Conservation (phyloP, 129 eudicot genomes). For the Silybum marianum region DNA sequence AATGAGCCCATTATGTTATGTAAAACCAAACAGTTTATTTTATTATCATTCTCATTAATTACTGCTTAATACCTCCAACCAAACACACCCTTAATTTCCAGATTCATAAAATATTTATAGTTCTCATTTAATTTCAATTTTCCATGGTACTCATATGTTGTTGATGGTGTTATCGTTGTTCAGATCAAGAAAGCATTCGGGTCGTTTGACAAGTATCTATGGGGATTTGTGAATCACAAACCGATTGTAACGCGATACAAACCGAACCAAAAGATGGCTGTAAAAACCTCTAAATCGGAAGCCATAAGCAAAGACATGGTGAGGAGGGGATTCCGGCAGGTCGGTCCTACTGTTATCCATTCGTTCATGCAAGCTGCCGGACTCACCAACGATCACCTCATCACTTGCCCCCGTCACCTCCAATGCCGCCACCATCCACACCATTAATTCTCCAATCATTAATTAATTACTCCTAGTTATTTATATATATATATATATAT, state of each 20-base stretch:
- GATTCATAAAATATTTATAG: neutral
- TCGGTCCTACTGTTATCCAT: constrained; percentile 73
- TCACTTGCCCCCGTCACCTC: constrained; percentile 63
- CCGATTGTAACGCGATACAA: constrained; percentile 61
- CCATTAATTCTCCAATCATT: neutral
- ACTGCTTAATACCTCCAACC: too few relatives aligned
- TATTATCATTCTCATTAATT: too few relatives aligned
- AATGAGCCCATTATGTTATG: too few relatives aligned
- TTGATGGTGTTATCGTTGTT: neutral
- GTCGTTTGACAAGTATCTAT: constrained; percentile 71
- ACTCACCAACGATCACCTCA: constrained; percentile 78
- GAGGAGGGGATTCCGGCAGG: constrained; percentile 73
- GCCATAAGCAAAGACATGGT: constrained; percentile 81
- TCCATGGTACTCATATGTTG: neutral
- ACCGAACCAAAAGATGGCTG: constrained; percentile 63
- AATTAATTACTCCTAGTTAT: constrained; percentile 11
- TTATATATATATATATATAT: neutral
- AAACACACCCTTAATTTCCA: too few relatives aligned
- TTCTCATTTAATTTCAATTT: neutral
- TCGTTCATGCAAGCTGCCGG: constrained; percentile 95
- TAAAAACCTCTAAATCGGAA: constrained; percentile 83
- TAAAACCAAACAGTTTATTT: too few relatives aligned
- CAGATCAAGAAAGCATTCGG: constrained; percentile 67
- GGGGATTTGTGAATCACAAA: constrained; percentile 81
- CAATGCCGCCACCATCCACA: constrained; percentile 35